Percentiles rank a stretch among this genome's conserved stretches.
Conservation (phyloP, 257 asterid genomes). For the Solanum arcanum region DNA sequence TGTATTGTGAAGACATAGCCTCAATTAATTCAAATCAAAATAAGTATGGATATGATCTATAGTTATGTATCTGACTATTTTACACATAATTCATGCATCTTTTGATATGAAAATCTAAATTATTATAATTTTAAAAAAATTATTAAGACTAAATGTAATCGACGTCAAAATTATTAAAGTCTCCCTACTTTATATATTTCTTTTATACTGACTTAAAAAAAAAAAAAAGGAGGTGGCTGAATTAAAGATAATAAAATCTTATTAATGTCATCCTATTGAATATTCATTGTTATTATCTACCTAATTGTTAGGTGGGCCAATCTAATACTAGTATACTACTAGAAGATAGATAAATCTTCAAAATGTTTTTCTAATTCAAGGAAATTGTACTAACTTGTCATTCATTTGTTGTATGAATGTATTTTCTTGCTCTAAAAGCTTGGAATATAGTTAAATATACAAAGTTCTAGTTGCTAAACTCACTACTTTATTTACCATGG, state of each 20-base stretch:
- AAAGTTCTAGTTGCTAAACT: neutral
- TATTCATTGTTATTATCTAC: neutral
- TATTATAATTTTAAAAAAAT: no score
- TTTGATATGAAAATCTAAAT: no score
- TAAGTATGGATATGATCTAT: no score
- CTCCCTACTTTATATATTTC: no score
- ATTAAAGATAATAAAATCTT: neutral
- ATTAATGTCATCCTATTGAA: neutral
- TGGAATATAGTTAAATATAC: neutral
- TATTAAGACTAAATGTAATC: no score
- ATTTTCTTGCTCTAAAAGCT: neutral
- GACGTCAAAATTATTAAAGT: no score
- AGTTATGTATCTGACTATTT: no score
- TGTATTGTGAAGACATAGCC: no score
- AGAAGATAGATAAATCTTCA: neutral
- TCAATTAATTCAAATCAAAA: no score
- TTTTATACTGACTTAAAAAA: no score
- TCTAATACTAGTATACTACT: neutral
- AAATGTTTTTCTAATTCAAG: neutral
- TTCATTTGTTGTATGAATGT: neutral
- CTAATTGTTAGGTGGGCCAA: neutral
- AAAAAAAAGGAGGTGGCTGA: no score
- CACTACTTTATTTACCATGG: neutral
- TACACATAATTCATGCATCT: no score
- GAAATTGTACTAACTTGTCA: neutral